Percentiles rank a stretch among this genome's conserved stretches.
These are phyloP conservation scores for Penicillium goetzii DNA, from an alignment of 495 filamentous ascomycete species.

Conservation along the genomic window DNA sequence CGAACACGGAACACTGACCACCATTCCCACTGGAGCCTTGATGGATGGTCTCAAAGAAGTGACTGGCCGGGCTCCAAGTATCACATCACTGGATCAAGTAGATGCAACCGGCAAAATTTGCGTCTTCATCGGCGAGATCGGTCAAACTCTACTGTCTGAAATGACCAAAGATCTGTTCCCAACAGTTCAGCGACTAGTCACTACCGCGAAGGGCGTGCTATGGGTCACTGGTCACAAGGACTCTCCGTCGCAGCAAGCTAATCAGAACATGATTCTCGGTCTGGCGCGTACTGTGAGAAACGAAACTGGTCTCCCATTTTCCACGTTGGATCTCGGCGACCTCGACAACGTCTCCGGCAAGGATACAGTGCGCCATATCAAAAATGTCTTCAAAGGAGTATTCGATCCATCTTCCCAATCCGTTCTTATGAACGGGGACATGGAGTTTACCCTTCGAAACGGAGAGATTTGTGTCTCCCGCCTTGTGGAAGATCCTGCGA, in stretches of 20 bases:
- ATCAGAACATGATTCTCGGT: conserved; percentile 35
- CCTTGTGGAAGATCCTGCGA: conserved; percentile 30
- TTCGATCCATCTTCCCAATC: conserved; percentile 29
- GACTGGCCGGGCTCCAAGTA: conserved; percentile 18
- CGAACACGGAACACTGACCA: conserved; percentile 19
- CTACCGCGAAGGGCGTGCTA: conserved; percentile 31
- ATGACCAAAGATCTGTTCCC: conserved; percentile 29
- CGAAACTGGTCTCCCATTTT: conserved; percentile 36
- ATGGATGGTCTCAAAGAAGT: conserved; percentile 16
- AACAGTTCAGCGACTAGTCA: conserved; percentile 30
- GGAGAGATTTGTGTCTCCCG: conserved; percentile 36
- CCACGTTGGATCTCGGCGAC: conserved; percentile 34
- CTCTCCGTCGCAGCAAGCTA: conserved; percentile 21
- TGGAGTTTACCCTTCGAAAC: conserved; percentile 36
- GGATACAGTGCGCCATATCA: conserved; percentile 25
- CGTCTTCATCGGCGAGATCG: conserved; percentile 38
- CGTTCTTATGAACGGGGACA: conserved; percentile 25
- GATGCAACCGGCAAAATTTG: conserved; percentile 37
- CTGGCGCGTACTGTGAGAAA: conserved; percentile 40
- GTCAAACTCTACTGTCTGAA: conserved; percentile 28
- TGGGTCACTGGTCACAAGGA: conserved; percentile 34
- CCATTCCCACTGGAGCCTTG: conserved; percentile 21
- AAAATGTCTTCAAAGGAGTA: conserved; percentile 31
- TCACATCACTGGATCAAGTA: conserved; percentile 10
- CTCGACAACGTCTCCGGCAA: conserved; percentile 20